Conservation (phyloP, 1,139 yeast species). For the Magnusiomyces sp. region DNA sequence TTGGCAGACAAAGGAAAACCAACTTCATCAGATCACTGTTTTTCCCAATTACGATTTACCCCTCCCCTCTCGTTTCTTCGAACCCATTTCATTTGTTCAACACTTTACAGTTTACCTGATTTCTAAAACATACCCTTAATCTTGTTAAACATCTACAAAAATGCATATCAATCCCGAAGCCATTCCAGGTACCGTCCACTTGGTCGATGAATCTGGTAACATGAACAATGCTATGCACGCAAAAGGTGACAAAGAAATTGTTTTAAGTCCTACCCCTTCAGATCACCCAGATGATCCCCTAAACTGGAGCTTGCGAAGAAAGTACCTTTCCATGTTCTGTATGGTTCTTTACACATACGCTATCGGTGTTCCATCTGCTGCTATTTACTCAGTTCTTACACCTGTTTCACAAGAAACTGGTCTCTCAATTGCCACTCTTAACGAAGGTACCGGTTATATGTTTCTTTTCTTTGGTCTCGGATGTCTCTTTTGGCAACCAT, state of each 20-base stretch:
- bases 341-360: slow-evolving; percentile 34
- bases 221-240: slow-evolving; percentile 23
- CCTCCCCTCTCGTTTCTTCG: too few relatives aligned
- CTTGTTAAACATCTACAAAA: neutral
- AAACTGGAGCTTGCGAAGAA: slow-evolving; percentile 37
- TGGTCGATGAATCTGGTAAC: slow-evolving; percentile 41
- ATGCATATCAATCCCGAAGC: slow-evolving; percentile 31
- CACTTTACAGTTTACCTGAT: neutral
- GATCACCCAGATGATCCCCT: slow-evolving; percentile 44
- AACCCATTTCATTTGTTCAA: too few relatives aligned
- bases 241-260: slow-evolving; percentile 29
- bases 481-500: slow-evolving; percentile 42
- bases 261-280: slow-evolving; percentile 39
- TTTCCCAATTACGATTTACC: too few relatives aligned
- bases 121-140: neutral
- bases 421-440: slow-evolving; percentile 36
- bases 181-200: slow-evolving; percentile 55
- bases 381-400: slow-evolving; percentile 40
- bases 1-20: too few relatives aligned
- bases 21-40: too few relatives aligned
- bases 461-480: slow-evolving; percentile 44
- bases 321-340: slow-evolving; percentile 34
- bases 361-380: slow-evolving; percentile 42
- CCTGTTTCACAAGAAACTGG: slow-evolving; percentile 37
- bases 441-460: slow-evolving; percentile 46